phyloP scores from a whole-genome alignment of 257 asterid species.

The Jasminum sambac region DNA sequence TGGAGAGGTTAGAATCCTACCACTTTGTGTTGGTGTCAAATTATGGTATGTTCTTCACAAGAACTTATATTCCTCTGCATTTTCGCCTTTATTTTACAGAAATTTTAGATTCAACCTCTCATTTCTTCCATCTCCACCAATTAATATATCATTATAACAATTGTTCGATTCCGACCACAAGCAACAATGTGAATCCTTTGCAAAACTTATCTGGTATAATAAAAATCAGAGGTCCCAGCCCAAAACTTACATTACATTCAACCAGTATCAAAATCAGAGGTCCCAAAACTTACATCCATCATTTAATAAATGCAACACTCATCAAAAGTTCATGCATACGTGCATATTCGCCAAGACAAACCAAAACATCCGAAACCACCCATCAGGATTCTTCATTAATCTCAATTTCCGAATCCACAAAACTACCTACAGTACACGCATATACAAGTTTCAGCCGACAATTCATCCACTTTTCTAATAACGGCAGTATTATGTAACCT shows the following conservation, averaged over 20 bases:
- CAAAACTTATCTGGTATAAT: no score
- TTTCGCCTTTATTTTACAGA: no score
- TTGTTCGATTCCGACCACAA: neutral
- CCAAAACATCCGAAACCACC: neutral
- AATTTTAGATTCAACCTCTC: no score
- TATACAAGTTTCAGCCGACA: constrained; percentile 17
- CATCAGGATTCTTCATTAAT: constrained; percentile 58
- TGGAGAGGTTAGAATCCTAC: neutral
- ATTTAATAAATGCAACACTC: neutral
- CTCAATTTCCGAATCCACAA: constrained; percentile 60
- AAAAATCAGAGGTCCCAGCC: no score
- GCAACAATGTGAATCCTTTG: no score
- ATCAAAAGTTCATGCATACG: neutral
- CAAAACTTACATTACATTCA: no score
- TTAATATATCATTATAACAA: no score
- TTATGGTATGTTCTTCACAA: neutral
- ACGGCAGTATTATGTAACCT: constrained; percentile 46
- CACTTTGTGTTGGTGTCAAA: neutral
- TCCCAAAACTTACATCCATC: neutral
- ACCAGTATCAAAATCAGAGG: neutral
- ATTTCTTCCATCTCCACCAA: no score
- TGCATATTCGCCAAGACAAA: neutral
- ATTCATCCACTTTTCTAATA: neutral
- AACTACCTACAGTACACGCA: constrained; percentile 22
- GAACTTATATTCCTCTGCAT: no score